Evolutionary conservation across 768 basidiomycete genomes (phyloP), one percentile per base, ranked within the genome.

Genomic region (Trametes meyenii): DNA sequence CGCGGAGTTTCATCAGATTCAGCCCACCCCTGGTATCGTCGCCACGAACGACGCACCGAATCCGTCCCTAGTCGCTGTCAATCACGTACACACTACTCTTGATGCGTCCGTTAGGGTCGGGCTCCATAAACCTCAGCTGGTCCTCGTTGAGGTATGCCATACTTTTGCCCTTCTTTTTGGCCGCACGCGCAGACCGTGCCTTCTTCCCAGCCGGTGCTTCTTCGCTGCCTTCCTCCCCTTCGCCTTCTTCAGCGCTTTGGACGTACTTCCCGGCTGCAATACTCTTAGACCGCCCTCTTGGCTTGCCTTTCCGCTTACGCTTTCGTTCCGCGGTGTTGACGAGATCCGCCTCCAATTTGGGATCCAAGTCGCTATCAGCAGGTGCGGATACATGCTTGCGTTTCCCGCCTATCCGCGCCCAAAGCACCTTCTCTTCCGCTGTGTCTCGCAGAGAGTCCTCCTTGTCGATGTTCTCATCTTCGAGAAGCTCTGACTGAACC

Each of bases 401-500:
- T n/a, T 35, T 39, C 19, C 29, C 33, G 13, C 44, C 56, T 40
- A 68, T 57, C 11, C 60, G 56, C 0, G 33, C 67, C 83, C 81
- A 85, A 24, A 84, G 70, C n/a, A 58, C 38, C 16, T 67, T 63
- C 70, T 86, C 83, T 35, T 60, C 66, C 23, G 75, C 78, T 14
- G 63, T 38, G 29, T 59, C 60, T 35, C 58, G 49, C 60, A 85
- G 83, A 54, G 45, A 39, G 26, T 67, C 54, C 3, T 55, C 48
- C 16, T 55, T 44, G 36, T 86, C 80, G 46, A 81, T 65, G 21
- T 67, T 65, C 6, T 69, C 75, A 33, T 86, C 85, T 8, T 79
- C 79, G 21, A 69, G 53, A 50, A 85, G 63, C 66, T 82, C 84
- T 0, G 58, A 66, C 17, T 61, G 62, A 40, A 83, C 55, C 23